Base-by-base conservation (phyloP, 73 alveolate genomes). In the Paramecium sonneborni region DNA sequence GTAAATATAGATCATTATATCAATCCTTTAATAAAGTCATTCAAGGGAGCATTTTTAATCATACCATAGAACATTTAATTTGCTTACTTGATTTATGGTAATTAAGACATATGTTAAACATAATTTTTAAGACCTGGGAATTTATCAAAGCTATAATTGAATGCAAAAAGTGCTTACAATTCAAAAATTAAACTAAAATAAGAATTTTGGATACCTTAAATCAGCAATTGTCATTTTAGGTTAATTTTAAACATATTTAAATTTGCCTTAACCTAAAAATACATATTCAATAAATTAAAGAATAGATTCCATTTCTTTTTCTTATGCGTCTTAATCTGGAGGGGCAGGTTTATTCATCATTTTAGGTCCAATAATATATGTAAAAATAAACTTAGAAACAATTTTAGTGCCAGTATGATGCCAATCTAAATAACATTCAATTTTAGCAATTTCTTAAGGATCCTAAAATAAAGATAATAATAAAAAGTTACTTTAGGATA, bases 241-340 rank as follows among this genome's bases (percentile, higher is more conserved):
- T 79, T 79, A 44, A 46, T 79, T 79, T 79, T 79, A 44, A 3
- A 79, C 72, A 79, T 43, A 79, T 44, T 79, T 30, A 41, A 79
- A 79, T 44, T 79, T 79, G 69, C 90, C 90, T 43, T 79, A 12
- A 21, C 90, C 90, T 9, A 79, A 34, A 79, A 79, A 79, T 18
- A 79, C 74, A 39, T 79, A 43, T 23, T 79, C 90, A 9, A 79
- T 79, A 62, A 79, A 79, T 44, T 23, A 30, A 10, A 79, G 72
- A 21, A 43, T 43, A 20, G 44, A 32, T 79, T 79, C 90, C 44
- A 79, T 26, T 6, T 79, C 90, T 32, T 79, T 79, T 9, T 37
- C 46, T 44, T 44, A 12, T 79, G 34, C 76, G 5, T 79, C 90
- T 11, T 41, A n/a, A 41, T 44, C 55, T 23, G 46, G 46, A 15